phyloP scores from a whole-genome alignment of 805 yeast species.

The Cyberlindnera saturnus region DNA sequence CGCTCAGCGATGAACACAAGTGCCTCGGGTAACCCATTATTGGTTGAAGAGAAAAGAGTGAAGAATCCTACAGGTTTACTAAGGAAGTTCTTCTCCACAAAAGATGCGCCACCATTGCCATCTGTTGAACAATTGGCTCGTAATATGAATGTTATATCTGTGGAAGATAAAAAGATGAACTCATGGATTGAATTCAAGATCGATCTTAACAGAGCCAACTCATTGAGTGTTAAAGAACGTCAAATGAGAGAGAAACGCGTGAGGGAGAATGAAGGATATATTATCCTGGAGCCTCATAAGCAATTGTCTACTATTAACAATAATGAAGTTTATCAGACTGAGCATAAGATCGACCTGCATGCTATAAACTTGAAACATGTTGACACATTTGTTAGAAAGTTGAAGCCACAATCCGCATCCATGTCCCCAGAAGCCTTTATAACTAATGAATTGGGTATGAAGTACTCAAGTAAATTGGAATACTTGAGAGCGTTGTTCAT shows the following conservation, averaged over 20 bases:
- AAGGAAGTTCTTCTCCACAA: conserved; percentile 16
- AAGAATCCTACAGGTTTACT: conserved; percentile 13
- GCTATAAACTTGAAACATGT: conserved; percentile 33
- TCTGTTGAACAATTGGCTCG: conserved; percentile 17
- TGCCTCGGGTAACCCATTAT: conserved; percentile 23
- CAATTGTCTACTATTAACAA: conserved; percentile 38
- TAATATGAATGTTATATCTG: conserved; percentile 12
- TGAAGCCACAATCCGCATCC: conserved; percentile 29
- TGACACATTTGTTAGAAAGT: conserved; percentile 34
- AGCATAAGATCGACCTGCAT: conserved; percentile 24
- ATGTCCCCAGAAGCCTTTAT: conserved; percentile 52
- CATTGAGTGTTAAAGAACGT: conserved; percentile 63
- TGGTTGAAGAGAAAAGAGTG: conserved; percentile 19
- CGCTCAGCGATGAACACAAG: conserved; percentile 14
- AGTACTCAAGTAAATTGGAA: conserved; percentile 49
- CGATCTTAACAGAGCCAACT: conserved; percentile 67
- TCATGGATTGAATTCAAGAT: conserved; percentile 49
- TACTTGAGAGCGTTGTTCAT: conserved; percentile 59
- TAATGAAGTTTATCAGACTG: conserved; percentile 36
- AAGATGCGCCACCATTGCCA: conserved; percentile 24
- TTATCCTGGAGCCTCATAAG: conserved; percentile 58
- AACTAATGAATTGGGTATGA: conserved; percentile 43
- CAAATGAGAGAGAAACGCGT: conserved; percentile 63
- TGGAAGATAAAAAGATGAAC: conserved; percentile 35
- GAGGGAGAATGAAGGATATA: conserved; percentile 51